phyloP scores from a whole-genome alignment of 1,139 yeast genomes.

The Geotrichum europaeum region DNA sequence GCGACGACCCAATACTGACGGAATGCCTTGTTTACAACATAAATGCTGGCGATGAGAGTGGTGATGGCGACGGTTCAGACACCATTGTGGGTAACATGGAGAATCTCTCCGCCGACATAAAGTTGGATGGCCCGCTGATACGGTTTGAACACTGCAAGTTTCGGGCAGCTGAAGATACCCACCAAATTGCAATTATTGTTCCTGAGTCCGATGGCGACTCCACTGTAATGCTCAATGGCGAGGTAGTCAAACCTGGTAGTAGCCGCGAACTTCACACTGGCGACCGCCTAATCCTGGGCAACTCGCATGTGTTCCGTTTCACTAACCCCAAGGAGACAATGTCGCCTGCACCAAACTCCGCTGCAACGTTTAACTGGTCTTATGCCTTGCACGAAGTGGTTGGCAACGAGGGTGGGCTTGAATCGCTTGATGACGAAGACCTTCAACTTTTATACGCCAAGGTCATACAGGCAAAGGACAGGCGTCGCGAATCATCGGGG shows the following conservation, averaged over 20 bases:
- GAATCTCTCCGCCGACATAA: conserved; percentile 22
- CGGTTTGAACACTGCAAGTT: conserved; percentile 26
- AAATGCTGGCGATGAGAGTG: conserved; percentile 20
- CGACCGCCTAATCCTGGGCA: conserved; percentile 26
- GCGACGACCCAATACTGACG: conserved; percentile 29
- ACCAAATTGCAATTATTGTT: conserved; percentile 20
- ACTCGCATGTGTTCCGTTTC: conserved; percentile 28
- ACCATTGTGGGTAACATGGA: conserved; percentile 27
- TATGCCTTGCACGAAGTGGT: conserved; percentile 21
- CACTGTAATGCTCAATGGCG: conserved; percentile 27
- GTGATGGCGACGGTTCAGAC: neutral
- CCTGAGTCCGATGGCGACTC: conserved; percentile 19
- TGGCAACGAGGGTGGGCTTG: conserved; percentile 18
- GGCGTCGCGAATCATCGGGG: neutral
- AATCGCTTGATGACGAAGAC: conserved; percentile 21
- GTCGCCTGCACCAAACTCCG: conserved; percentile 6
- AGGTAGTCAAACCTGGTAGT: conserved; percentile 16
- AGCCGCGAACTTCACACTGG: conserved; percentile 24
- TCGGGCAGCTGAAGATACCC: conserved; percentile 15
- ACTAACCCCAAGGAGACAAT: conserved; percentile 27
- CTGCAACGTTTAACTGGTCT: conserved; percentile 19
- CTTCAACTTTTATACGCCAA: conserved; percentile 22
- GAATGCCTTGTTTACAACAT: conserved; percentile 31
- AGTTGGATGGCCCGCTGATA: conserved; percentile 24
- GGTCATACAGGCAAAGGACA: conserved; percentile 18